phyloP scores from a whole-genome alignment of 2,329 filamentous ascomycete species.

The Calonectria leucothoes region DNA sequence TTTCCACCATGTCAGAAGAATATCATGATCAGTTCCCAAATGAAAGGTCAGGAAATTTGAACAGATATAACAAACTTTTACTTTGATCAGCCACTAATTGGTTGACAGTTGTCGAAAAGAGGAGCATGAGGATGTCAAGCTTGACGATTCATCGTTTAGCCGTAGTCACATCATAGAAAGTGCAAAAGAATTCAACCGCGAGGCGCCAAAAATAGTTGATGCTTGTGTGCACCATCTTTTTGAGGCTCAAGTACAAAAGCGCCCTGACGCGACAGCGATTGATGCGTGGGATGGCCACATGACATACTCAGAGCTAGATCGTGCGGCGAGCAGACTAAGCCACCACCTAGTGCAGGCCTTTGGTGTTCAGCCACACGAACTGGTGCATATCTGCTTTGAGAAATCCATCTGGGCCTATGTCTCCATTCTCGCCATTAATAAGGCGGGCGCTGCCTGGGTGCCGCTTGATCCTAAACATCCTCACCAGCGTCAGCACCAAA shows the following conservation, averaged over 20 bases:
- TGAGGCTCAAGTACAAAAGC: not conserved
- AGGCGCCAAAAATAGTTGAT: not conserved
- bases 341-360: not conserved
- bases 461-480: not conserved
- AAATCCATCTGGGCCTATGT: not conserved
- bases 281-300: conserved; percentile 41
- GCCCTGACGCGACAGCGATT: conserved; percentile 29
- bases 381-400: conserved; percentile 23
- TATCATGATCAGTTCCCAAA: not conserved
- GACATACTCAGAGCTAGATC: conserved; percentile 31
- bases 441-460: not conserved
- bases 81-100: not conserved
- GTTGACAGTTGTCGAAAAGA: not conserved
- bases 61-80: not conserved
- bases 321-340: conserved; percentile 1
- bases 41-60: not conserved
- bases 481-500: not conserved
- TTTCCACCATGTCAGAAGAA: not conserved
- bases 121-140: not conserved
- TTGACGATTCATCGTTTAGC: not conserved
- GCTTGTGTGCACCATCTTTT: conserved; percentile 36
- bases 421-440: not conserved
- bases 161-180: not conserved
- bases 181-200: not conserved
- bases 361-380: not conserved